These are phyloP conservation scores for Helotiales sp. DNA, from an alignment of 2,329 filamentous ascomycete species.

Conservation along the genomic window DNA sequence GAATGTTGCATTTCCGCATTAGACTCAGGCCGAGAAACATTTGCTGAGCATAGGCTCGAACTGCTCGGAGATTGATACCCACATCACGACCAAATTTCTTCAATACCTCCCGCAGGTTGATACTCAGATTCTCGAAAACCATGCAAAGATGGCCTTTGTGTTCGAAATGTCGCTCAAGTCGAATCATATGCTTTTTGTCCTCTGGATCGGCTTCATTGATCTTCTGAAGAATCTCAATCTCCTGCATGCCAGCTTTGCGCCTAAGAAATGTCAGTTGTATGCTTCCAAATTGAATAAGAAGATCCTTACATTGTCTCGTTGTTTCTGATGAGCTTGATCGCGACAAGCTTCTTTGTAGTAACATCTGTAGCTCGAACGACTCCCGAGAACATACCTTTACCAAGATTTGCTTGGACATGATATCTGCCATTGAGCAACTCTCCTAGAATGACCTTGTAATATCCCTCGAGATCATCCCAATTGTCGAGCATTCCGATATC, in stretches of 20 bases:
- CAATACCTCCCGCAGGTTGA: conserved; percentile 90
- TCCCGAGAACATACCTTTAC: conserved; percentile 94
- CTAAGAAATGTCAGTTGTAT: conserved; percentile 36
- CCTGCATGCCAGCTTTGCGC: conserved; percentile 87
- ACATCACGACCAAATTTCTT: conserved; percentile 96
- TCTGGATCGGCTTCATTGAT: conserved; percentile 83
- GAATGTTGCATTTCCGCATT: conserved; percentile 86
- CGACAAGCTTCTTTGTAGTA: conserved; percentile 73
- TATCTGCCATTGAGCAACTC: conserved; percentile 89
- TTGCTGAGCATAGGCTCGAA: conserved; percentile 87
- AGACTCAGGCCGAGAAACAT: conserved; percentile 89
- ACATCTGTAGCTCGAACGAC: conserved; percentile 88
- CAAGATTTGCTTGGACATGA: conserved; percentile 82
- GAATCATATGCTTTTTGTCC: conserved; percentile 88
- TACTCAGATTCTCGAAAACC: conserved; percentile 91
- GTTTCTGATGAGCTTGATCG: conserved; percentile 96
- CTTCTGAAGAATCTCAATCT: conserved; percentile 89
- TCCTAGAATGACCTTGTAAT: conserved; percentile 92
- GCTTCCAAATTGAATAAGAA: neutral
- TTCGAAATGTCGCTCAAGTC: conserved; percentile 83
- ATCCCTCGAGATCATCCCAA: conserved; percentile 90
- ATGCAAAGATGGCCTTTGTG: conserved; percentile 95
- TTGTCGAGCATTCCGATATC: conserved; percentile 83
- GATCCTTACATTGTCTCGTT: conserved; percentile 75
- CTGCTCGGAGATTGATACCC: conserved; percentile 85